These are phyloP conservation scores for Hebeloma cylindrosporum DNA, from an alignment of 768 basidiomycete species.

Conservation along the genomic window DNA sequence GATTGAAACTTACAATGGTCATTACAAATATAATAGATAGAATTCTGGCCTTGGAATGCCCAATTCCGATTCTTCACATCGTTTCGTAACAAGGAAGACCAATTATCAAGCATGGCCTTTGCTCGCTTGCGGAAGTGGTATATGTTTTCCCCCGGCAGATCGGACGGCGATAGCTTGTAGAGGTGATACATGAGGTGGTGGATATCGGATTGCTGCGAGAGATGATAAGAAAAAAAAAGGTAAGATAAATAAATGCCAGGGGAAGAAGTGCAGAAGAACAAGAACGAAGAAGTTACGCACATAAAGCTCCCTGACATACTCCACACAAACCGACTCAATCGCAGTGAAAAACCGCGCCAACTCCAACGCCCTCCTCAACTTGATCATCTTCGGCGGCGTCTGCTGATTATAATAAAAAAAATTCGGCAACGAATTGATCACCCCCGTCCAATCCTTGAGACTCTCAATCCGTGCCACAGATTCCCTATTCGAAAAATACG, in stretches of 20 bases:
- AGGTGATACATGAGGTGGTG: constrained; percentile 15
- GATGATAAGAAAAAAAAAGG: not conserved
- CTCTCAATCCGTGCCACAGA: not conserved
- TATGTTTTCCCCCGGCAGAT: constrained; percentile 12
- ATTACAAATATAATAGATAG: constrained; percentile 10
- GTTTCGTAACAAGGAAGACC: constrained; percentile 3
- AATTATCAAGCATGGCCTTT: constrained; percentile 9
- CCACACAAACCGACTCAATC: constrained; percentile 4
- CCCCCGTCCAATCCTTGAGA: constrained; percentile 8
- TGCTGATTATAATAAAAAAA: constrained; percentile 11
- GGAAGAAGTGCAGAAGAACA: not conserved
- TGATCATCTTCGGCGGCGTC: not conserved
- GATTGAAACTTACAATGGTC: constrained; percentile 7
- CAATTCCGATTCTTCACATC: constrained; percentile 12
- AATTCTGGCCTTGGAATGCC: constrained; percentile 15
- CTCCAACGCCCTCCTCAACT: constrained; percentile 9
- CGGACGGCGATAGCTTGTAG: not conserved
- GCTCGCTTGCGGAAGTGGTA: constrained; percentile 16
- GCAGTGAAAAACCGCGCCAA: constrained; percentile 10
- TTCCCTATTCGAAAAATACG: too few species aligned
- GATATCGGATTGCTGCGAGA: constrained; percentile 9
- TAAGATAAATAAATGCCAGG: not conserved
- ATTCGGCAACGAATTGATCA: constrained; percentile 4
- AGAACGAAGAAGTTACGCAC: not conserved
- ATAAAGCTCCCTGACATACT: constrained; percentile 9